Conservation (phyloP, 352 stramenopile genomes). For the Phytophthora litchii region DNA sequence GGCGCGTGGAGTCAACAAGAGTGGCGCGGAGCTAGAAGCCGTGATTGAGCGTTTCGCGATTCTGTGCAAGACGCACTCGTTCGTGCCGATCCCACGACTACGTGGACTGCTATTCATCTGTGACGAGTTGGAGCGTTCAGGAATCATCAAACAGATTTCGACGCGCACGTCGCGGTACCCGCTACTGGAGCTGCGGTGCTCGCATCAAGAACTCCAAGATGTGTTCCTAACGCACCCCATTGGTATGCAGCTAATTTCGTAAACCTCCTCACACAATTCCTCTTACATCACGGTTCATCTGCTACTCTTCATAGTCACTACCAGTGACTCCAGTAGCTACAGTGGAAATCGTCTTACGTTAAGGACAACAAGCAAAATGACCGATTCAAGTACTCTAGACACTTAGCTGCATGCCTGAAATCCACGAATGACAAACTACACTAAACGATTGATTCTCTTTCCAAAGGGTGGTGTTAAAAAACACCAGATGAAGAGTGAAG, state of each 20-base stretch:
- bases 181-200: constrained; percentile 60
- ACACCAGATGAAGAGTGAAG: constrained; percentile 39
- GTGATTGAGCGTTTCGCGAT: constrained; percentile 69
- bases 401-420: too few species aligned
- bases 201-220: constrained; percentile 68
- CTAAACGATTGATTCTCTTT: constrained; percentile 23
- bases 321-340: too few species aligned
- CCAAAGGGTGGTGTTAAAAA: constrained; percentile 51
- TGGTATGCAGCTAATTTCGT: constrained; percentile 61
- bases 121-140: constrained; percentile 68
- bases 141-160: constrained; percentile 55
- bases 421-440: too few species aligned
- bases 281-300: too few species aligned
- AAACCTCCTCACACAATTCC: constrained; percentile 6
- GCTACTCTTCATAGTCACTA: too few species aligned
- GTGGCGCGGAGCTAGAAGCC: constrained; percentile 57
- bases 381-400: too few species aligned
- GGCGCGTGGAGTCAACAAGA: constrained; percentile 29
- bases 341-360: too few species aligned
- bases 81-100: constrained; percentile 58
- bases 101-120: constrained; percentile 61
- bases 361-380: too few species aligned
- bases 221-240: constrained; percentile 66
- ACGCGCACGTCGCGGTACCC: constrained; percentile 57
- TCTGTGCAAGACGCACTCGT: constrained; percentile 70